These are phyloP conservation scores for Pseudisothecium myosuroides DNA, from an alignment of 225 moss, liverwort and hornwort genomes.

Conservation along the genomic window DNA sequence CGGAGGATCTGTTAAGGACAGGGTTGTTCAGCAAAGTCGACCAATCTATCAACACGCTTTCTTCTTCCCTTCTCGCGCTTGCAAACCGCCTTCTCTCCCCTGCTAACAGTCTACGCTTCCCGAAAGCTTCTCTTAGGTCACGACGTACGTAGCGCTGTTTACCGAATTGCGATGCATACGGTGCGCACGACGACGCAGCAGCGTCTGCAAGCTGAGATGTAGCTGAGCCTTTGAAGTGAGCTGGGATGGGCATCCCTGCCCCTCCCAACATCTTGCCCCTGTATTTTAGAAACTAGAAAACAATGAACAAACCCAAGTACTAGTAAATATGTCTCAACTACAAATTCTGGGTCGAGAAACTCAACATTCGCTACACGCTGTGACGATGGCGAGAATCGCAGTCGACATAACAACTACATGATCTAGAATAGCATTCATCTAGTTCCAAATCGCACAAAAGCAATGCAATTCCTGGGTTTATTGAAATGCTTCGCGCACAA, in stretches of 20 bases:
- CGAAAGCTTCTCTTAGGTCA: neutral
- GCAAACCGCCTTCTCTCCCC: too few species aligned
- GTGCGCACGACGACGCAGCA: neutral
- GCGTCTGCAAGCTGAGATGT: neutral
- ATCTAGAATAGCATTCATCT: neutral
- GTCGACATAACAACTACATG: neutral
- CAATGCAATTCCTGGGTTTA: neutral
- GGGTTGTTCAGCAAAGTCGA: too few species aligned
- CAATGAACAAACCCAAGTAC: neutral
- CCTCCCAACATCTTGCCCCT: neutral
- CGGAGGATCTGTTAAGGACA: too few species aligned
- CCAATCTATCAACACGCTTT: too few species aligned
- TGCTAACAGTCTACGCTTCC: neutral
- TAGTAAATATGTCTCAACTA: neutral
- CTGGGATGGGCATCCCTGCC: neutral
- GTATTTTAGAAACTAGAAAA: neutral
- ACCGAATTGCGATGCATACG: neutral
- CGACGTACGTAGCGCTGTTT: neutral
- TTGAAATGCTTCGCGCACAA: neutral
- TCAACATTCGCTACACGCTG: neutral
- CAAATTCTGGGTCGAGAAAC: neutral
- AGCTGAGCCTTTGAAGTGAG: neutral
- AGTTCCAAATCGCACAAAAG: neutral
- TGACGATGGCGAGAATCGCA: neutral
- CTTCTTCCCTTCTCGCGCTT: too few species aligned